Percentiles rank a stretch among this genome's conserved stretches.
phyloP scores from a whole-genome alignment of 2,329 filamentous ascomycete genomes.

The Ciborinia camelliae region DNA sequence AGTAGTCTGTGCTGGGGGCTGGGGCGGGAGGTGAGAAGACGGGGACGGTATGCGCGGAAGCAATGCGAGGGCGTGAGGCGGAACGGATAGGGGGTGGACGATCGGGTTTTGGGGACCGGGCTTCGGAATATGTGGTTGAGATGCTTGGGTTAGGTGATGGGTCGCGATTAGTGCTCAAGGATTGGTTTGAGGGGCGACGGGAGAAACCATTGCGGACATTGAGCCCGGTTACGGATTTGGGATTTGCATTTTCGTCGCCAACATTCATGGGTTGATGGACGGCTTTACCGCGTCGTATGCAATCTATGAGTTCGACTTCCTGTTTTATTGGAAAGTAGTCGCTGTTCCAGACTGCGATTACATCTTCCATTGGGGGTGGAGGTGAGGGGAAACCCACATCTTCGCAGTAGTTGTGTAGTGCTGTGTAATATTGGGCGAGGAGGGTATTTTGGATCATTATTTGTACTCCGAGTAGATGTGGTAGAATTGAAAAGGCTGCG shows the following conservation, averaged over 20 bases:
- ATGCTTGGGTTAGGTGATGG: slow-evolving; percentile 20
- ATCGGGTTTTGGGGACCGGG: slow-evolving; percentile 18
- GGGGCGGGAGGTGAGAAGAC: slow-evolving; percentile 36
- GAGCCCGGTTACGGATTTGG: slow-evolving; percentile 33
- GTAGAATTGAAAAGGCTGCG: slow-evolving; percentile 70
- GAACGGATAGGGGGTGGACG: slow-evolving; percentile 10
- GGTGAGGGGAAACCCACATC: slow-evolving; percentile 67
- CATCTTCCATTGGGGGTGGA: slow-evolving; percentile 67
- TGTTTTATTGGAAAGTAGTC: slow-evolving; percentile 61
- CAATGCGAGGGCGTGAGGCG: slow-evolving; percentile 11
- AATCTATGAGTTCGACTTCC: slow-evolving; percentile 62
- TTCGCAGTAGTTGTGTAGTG: slow-evolving; percentile 69
- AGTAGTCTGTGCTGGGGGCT: slow-evolving; percentile 25
- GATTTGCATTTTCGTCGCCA: slow-evolving; percentile 34
- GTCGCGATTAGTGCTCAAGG: slow-evolving; percentile 21
- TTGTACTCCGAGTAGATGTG: slow-evolving; percentile 65
- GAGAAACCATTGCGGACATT: slow-evolving; percentile 41
- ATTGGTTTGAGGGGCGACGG: slow-evolving; percentile 44
- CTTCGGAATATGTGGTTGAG: slow-evolving; percentile 28
- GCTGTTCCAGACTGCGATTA: slow-evolving; percentile 63
- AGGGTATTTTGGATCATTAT: slow-evolving; percentile 75
- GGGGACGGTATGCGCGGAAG: slow-evolving; percentile 39
- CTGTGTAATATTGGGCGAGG: slow-evolving; percentile 74
- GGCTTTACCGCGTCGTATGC: slow-evolving; percentile 65
- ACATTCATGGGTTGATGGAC: slow-evolving; percentile 50